Evolutionary conservation across 805 yeast species (phyloP).

Genomic region (Yamadazyma insecticola): DNA sequence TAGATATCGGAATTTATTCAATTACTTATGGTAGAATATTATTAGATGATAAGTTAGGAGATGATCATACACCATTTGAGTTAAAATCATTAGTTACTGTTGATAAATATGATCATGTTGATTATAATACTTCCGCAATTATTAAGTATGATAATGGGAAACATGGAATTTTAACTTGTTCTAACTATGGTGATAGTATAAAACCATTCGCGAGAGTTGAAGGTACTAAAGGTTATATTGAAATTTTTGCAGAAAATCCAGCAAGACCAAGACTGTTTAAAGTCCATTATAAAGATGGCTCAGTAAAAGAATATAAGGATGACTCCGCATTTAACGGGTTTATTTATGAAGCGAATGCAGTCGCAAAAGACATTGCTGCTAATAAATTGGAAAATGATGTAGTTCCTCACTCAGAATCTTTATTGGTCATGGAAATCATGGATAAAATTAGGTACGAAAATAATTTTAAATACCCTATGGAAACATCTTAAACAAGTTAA

Average conservation of each 20-base stretch:
- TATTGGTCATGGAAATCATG: slow-evolving; percentile 44
- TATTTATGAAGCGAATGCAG: slow-evolving; percentile 53
- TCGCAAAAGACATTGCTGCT: slow-evolving; percentile 39
- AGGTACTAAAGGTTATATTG: slow-evolving; percentile 29
- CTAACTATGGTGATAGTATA: slow-evolving; percentile 23
- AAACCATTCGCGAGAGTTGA: slow-evolving; percentile 28
- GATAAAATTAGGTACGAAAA: slow-evolving; percentile 42
- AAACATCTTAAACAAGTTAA: too few species aligned
- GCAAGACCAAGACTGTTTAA: slow-evolving; percentile 24
- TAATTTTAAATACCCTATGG: slow-evolving; percentile 43
- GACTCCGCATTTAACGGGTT: slow-evolving; percentile 43
- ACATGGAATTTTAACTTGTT: slow-evolving; percentile 35
- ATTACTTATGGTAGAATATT: slow-evolving; percentile 42
- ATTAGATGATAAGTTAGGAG: slow-evolving; percentile 29
- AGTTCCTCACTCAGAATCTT: slow-evolving; percentile 43
- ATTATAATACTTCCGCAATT: slow-evolving; percentile 34
- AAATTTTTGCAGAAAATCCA: slow-evolving; percentile 26
- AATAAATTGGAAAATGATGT: slow-evolving; percentile 33
- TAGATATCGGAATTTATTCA: slow-evolving; percentile 53
- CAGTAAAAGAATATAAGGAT: slow-evolving; percentile 25
- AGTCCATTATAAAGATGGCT: slow-evolving; percentile 26
- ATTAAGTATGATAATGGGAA: slow-evolving; percentile 36
- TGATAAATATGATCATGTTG: slow-evolving; percentile 35
- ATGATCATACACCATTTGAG: slow-evolving; percentile 21
- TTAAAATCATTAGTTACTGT: slow-evolving; percentile 30